These are phyloP conservation scores for Trichosporon asahii DNA, from an alignment of 1,284 basidiomycete species.

Conservation along the genomic window DNA sequence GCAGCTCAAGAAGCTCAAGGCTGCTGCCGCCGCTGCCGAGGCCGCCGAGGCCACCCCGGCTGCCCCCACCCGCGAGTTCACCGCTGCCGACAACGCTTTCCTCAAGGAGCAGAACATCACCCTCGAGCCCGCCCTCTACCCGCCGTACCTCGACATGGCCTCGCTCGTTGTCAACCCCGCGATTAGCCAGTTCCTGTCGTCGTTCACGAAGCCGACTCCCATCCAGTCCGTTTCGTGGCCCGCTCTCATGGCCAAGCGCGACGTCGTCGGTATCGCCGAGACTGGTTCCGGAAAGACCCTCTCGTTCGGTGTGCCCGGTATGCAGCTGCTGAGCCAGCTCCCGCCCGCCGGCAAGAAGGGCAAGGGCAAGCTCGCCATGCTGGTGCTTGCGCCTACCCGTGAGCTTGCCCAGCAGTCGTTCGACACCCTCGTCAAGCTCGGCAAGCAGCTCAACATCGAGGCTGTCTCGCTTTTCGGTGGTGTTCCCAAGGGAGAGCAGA, in stretches of 20 bases:
- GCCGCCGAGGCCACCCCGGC: conserved; percentile 34
- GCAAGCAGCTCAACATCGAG: conserved; percentile 69
- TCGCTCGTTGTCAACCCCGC: conserved; percentile 63
- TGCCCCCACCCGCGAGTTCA: conserved; percentile 34
- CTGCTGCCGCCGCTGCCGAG: conserved; percentile 27
- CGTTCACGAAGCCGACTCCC: conserved; percentile 86
- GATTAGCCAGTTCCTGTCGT: conserved; percentile 62
- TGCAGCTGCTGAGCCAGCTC: conserved; percentile 58
- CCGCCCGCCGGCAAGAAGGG: conserved; percentile 37
- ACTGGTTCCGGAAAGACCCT: conserved; percentile 97
- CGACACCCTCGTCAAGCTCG: conserved; percentile 73
- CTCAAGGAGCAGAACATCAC: conserved; percentile 70
- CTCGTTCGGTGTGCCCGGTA: conserved; percentile 82
- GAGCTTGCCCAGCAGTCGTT: conserved; percentile 94
- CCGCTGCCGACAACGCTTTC: conserved; percentile 60
- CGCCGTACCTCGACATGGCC: conserved; percentile 74
- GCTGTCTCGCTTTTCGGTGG: conserved; percentile 90
- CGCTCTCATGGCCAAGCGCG: conserved; percentile 71
- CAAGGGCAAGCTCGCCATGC: conserved; percentile 60
- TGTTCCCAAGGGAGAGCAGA: conserved; percentile 80
- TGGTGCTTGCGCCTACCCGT: conserved; percentile 88
- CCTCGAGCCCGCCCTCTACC: conserved; percentile 60
- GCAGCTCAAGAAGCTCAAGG: conserved; percentile 48
- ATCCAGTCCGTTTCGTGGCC: conserved; percentile 98
- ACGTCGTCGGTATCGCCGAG: conserved; percentile 95